phyloP scores from a whole-genome alignment of 352 stramenopile genomes.

The Pythium plurisporium region DNA sequence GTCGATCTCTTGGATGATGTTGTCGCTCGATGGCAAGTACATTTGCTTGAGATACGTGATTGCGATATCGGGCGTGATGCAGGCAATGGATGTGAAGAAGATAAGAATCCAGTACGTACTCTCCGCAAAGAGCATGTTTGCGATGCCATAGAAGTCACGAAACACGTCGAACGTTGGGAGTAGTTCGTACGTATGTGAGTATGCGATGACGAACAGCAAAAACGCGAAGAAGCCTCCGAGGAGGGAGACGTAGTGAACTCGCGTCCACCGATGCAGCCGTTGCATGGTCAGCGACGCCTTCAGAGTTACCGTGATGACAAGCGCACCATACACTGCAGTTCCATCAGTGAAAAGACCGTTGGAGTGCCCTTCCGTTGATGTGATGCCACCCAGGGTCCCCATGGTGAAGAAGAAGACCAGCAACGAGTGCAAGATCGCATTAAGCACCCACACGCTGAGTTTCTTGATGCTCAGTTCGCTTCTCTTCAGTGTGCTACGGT shows the following conservation, averaged over 20 bases:
- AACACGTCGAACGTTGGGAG: conserved; percentile 70
- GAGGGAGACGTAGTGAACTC: conserved; percentile 66
- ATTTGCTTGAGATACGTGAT: conserved; percentile 79
- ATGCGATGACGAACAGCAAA: conserved; percentile 62
- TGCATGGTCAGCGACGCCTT: conserved; percentile 75
- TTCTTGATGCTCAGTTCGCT: conserved; percentile 59
- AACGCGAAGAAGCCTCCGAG: conserved; percentile 58
- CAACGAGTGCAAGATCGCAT: conserved; percentile 66
- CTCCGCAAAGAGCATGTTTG: conserved; percentile 49
- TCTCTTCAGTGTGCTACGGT: conserved; percentile 57
- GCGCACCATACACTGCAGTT: conserved; percentile 68
- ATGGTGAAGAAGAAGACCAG: conserved; percentile 70
- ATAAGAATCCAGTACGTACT: conserved; percentile 59
- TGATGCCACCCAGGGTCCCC: conserved; percentile 33
- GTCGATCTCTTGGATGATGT: conserved; percentile 86
- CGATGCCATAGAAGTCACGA: conserved; percentile 66
- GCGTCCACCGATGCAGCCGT: conserved; percentile 67
- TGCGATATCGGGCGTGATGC: conserved; percentile 54
- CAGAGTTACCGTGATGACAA: conserved; percentile 76
- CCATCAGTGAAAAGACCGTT: conserved; percentile 73
- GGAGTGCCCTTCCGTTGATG: conserved; percentile 34
- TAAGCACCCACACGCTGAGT: conserved; percentile 65
- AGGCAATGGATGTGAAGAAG: conserved; percentile 58
- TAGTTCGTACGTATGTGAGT: conserved; percentile 62
- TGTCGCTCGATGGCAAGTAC: conserved; percentile 77